Percentiles rank a stretch among this genome's conserved stretches.
Conservation (phyloP, 257 asterid species). For the Solanum lignicaule region DNA sequence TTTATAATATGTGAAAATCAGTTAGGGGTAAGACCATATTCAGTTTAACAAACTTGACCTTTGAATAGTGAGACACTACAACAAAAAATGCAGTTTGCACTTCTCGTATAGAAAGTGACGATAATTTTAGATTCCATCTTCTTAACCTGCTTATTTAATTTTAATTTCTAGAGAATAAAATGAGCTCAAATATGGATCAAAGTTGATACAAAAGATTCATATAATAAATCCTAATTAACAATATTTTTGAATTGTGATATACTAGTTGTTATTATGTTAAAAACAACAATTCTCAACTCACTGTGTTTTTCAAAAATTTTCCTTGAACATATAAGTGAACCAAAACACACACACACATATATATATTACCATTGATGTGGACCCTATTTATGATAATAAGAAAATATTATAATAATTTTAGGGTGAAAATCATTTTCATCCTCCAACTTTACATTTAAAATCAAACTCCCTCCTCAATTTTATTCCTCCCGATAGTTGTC, state of each 20-base stretch:
- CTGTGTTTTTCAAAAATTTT: not conserved
- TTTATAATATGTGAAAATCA: not conserved
- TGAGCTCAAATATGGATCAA: not conserved
- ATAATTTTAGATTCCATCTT: not conserved
- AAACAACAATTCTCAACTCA: not conserved
- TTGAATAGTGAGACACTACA: not conserved
- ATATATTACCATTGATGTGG: not conserved
- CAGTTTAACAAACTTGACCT: not conserved
- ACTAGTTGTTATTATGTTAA: not conserved
- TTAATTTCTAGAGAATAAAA: not conserved
- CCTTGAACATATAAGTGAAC: not conserved
- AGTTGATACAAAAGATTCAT: not conserved
- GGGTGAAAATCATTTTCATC: no score
- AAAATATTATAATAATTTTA: no score
- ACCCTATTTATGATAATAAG: no score
- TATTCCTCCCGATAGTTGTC: not conserved
- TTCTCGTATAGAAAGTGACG: not conserved
- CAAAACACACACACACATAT: no score
- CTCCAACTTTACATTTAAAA: no score
- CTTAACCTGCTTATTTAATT: not conserved
- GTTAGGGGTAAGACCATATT: not conserved
- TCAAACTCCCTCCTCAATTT: no score
- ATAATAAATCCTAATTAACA: not conserved
- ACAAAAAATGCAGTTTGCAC: not conserved
- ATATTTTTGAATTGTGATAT: not conserved